These are phyloP conservation scores for Venturia effusa DNA, from an alignment of 2,329 filamentous ascomycete genomes.

Conservation along the genomic window DNA sequence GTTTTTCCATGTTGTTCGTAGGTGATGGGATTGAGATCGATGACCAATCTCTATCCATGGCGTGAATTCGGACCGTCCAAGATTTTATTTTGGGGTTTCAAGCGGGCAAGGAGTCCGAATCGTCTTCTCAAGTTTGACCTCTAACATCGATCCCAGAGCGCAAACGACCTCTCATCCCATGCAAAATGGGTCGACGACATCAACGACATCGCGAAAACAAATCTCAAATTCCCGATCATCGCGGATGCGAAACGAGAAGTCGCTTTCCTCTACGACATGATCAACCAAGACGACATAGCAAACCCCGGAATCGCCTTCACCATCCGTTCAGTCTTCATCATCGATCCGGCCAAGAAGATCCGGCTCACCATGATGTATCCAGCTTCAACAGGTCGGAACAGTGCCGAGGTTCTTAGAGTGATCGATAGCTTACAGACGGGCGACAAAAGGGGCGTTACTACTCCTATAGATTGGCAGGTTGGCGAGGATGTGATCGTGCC, in stretches of 20 bases:
- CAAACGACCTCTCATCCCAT: constrained; percentile 77
- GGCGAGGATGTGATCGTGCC: constrained; percentile 91
- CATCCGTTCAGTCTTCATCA: constrained; percentile 89
- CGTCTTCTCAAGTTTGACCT: background rate
- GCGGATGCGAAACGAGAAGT: constrained; percentile 38
- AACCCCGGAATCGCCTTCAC: constrained; percentile 63
- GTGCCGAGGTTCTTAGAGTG: constrained; percentile 45
- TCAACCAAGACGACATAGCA: constrained; percentile 24
- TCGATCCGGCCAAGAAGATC: constrained; percentile 89
- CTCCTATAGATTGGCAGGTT: constrained; percentile 80
- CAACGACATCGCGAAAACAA: constrained; percentile 34
- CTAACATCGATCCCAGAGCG: constrained; percentile 33
- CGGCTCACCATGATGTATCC: constrained; percentile 88
- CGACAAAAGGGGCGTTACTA: constrained; percentile 80
- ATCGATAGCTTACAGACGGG: constrained; percentile 52
- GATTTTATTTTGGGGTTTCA: too few relatives aligned
- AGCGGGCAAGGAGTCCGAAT: too few relatives aligned
- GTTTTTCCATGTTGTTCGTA: too few relatives aligned
- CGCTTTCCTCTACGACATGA: constrained; percentile 39
- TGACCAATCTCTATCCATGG: too few relatives aligned
- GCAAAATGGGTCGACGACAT: constrained; percentile 80
- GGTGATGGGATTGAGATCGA: too few relatives aligned
- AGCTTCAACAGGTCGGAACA: constrained; percentile 66
- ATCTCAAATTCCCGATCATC: constrained; percentile 39
- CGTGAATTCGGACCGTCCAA: too few relatives aligned